phyloP scores from a whole-genome alignment of 2,329 filamentous ascomycete species.

The Emergomyces orientalis region DNA sequence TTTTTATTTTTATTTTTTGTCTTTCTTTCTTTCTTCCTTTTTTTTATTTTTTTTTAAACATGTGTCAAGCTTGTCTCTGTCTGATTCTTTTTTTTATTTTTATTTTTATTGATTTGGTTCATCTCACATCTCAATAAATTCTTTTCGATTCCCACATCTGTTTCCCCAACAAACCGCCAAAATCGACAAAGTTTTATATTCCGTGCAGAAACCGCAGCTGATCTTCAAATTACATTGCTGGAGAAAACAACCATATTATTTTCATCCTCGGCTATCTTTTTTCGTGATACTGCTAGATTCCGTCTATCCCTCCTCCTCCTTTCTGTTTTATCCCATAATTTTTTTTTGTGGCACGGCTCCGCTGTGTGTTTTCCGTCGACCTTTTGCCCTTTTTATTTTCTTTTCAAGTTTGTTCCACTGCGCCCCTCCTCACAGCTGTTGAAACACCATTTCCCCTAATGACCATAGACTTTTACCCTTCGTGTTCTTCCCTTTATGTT shows the following conservation, averaged over 20 bases:
- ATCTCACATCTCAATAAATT: neutral
- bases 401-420: too few species aligned
- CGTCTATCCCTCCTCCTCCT: neutral
- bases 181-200: neutral
- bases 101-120: neutral
- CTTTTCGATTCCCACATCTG: neutral
- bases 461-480: conserved; percentile 1
- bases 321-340: neutral
- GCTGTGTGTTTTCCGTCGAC: neutral
- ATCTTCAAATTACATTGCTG: neutral
- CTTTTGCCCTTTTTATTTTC: neutral
- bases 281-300: neutral
- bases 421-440: neutral
- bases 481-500: neutral
- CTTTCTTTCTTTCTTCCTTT: neutral
- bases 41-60: conserved; percentile 16
- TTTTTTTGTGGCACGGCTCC: neutral
- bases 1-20: neutral
- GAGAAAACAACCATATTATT: neutral
- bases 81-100: conserved; percentile 3
- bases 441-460: neutral
- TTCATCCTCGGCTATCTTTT: neutral
- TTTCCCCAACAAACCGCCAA: neutral
- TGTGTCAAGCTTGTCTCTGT: too few species aligned
- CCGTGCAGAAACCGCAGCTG: too few species aligned